Evolutionary conservation across 768 basidiomycete genomes (phyloP).

Genomic region (Hygrocybe coccinea): DNA sequence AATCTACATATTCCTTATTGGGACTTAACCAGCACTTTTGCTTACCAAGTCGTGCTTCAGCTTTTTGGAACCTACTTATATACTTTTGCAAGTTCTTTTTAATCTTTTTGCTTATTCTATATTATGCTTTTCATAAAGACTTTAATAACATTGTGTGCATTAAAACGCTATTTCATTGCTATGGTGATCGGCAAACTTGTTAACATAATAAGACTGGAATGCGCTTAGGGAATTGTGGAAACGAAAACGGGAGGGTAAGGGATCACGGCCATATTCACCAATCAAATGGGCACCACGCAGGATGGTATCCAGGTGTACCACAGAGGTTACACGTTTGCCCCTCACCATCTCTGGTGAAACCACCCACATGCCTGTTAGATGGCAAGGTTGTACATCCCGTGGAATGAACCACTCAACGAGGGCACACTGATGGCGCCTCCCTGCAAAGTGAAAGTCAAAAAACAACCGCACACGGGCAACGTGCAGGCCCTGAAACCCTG

Average conservation of each 20-base stretch:
- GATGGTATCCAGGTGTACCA: conserved; percentile 27
- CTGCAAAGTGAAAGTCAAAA: conserved; percentile 18
- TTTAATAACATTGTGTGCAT: too few relatives aligned
- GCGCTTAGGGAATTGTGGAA: not conserved
- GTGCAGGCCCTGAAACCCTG: conserved; percentile 18
- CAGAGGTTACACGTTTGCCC: conserved; percentile 8
- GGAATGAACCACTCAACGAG: conserved; percentile 24
- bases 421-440: conserved; percentile 19
- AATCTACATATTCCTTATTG: too few relatives aligned
- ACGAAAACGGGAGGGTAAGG: conserved; percentile 19
- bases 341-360: conserved; percentile 15
- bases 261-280: conserved; percentile 19
- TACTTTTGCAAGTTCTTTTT: too few relatives aligned
- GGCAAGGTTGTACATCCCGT: conserved; percentile 13
- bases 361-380: conserved; percentile 22
- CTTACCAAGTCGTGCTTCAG: too few relatives aligned
- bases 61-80: too few relatives aligned
- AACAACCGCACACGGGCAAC: conserved; percentile 20
- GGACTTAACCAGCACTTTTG: too few relatives aligned
- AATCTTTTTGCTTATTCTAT: too few relatives aligned
- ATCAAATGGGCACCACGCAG: conserved; percentile 29
- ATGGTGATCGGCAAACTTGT: conserved; percentile 6
- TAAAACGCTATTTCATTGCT: not conserved
- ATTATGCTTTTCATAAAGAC: too few relatives aligned
- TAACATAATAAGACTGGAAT: conserved; percentile 5